phyloP scores from a whole-genome alignment of 192 early-diverging fungal genomes.

The Coemansia sp. region DNA sequence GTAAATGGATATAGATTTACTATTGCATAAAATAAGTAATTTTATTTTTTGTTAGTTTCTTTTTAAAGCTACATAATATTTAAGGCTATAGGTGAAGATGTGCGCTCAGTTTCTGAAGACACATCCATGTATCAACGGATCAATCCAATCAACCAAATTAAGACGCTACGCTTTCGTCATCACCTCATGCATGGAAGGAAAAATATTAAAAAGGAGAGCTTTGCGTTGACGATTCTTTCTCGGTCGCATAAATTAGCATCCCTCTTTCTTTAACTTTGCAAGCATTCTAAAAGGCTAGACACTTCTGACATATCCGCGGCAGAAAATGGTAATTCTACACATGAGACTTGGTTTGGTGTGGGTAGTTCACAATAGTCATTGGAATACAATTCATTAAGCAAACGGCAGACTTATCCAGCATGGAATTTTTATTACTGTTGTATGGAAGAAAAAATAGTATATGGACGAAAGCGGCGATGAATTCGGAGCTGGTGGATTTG shows the following conservation, averaged over 20 bases:
- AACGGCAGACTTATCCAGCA: background rate
- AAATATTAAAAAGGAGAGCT: too few relatives aligned
- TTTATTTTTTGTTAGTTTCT: too few relatives aligned
- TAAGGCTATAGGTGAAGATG: too few relatives aligned
- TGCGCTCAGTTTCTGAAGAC: too few relatives aligned
- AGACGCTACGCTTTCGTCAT: background rate
- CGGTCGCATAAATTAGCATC: too few relatives aligned
- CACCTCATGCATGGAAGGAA: background rate
- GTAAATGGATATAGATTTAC: too few relatives aligned
- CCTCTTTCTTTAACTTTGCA: background rate
- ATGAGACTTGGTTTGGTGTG: background rate
- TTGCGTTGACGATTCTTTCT: too few relatives aligned
- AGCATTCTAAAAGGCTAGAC: background rate
- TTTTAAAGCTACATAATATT: too few relatives aligned
- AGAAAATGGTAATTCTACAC: background rate
- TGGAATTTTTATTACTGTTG: background rate
- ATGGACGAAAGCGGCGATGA: constrained; percentile 32
- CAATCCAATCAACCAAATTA: background rate
- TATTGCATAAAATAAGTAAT: too few relatives aligned
- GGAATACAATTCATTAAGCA: background rate
- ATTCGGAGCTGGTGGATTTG: constrained; percentile 22
- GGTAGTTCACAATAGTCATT: background rate
- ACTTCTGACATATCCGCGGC: background rate
- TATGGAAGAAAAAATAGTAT: constrained; percentile 7
- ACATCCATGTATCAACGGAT: background rate